Conservation (phyloP, 495 filamentous ascomycete genomes). For the Parmelia sp. region DNA sequence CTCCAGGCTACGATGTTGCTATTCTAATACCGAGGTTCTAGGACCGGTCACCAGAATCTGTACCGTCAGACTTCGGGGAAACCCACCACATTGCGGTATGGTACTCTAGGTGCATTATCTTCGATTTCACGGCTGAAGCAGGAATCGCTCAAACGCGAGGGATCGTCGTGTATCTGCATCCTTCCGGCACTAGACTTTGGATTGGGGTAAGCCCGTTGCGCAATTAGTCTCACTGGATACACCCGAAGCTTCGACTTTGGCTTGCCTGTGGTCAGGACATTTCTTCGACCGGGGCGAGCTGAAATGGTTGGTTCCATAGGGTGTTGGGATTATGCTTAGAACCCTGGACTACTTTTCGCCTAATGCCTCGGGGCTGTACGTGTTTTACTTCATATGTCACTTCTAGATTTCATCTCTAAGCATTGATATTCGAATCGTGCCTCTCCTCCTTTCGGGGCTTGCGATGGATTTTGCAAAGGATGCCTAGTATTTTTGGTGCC, state of each 20-base stretch:
- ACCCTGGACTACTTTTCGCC: conserved; percentile 12
- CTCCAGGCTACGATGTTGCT: conserved; percentile 7
- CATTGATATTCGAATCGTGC: conserved; percentile 14
- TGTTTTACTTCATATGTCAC: conserved; percentile 18
- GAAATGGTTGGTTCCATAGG: not conserved
- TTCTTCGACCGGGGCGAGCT: not conserved
- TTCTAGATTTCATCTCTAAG: conserved; percentile 10
- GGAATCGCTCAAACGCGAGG: not conserved
- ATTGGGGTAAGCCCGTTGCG: not conserved
- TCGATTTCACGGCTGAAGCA: not conserved
- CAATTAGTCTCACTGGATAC: not conserved
- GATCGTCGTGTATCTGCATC: conserved; percentile 13
- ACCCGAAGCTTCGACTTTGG: not conserved
- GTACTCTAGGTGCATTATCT: not conserved
- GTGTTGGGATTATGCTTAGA: conserved; percentile 12
- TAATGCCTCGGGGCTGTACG: conserved; percentile 19
- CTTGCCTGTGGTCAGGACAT: not conserved
- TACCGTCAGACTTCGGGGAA: not conserved
- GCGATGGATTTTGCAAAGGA: conserved; percentile 22
- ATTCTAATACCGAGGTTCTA: not conserved
- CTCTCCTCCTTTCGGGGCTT: conserved; percentile 17
- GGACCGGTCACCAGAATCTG: not conserved
- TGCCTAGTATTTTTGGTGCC: conserved; percentile 24
- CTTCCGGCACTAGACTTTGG: not conserved
- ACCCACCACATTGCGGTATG: not conserved